Base-by-base conservation (phyloP, 495 filamentous ascomycete species). In the Rostrohypoxylon terebratum region DNA sequence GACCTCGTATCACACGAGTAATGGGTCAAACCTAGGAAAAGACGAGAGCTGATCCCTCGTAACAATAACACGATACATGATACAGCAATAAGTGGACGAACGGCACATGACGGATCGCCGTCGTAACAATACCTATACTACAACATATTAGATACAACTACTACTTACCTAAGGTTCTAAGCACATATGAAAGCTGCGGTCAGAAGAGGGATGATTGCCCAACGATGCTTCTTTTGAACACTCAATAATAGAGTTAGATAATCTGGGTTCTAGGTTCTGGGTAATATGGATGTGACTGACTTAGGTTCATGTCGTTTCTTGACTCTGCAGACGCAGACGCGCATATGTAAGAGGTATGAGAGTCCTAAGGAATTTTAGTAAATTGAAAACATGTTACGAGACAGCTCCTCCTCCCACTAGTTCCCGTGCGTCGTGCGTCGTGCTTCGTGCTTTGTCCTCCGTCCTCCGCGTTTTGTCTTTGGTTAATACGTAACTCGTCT, bases 1-100 rank as follows among this genome's bases (percentile, higher is more conserved):
- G 70, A 62, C 66, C 71, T 74, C 71, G 71, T 74, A 74, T 74
- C 66, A 74, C 66, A 58, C 55, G 71, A 66, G 50, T 25, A 53
- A 62, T 69, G 60, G 64, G 6, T 31, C 44, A 61, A 61, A 55
- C 63, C 42, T 31, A 55, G 9, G 28, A 42, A 50, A 20, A 21
- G 33, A 57, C 31, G 53, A 57, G 33, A 38, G 23, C n/a, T 20
- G 33, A 59, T 44, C 50, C 48, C 66, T 65, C 54, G 61, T 63
- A 66, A 62, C 10, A 48, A 16, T 62, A 66, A 28, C 28, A 28
- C 28, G 6, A 28, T 28, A 28, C 28, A 28, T 28, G 6, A 28
- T 28, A 28, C 28, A 28, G 28, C 28, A 28, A 69, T 31, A 53
- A 31, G n/a, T 53, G 48, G 13, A 10, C 60, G 48, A 47, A 42